Conservation (phyloP, 2,329 filamentous ascomycete species). For the Epichloe sp. region DNA sequence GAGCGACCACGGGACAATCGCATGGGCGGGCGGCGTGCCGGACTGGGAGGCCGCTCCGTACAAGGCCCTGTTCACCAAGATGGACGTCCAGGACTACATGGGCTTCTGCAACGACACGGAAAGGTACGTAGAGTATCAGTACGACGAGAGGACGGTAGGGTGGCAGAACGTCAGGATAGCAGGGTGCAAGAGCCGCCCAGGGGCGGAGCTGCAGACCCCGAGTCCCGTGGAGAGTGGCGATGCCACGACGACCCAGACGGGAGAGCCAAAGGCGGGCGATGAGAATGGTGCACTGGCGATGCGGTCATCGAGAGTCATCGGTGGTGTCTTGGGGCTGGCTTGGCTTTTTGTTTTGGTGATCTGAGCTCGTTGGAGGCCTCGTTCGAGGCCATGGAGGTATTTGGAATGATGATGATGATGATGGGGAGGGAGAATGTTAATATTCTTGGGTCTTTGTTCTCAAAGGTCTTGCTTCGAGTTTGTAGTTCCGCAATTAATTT, state of each 20-base stretch:
- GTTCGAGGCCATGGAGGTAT: not conserved
- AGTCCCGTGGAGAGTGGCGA: slow-evolving; percentile 5
- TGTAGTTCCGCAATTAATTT: too few relatives aligned
- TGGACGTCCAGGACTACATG: slow-evolving; percentile 18
- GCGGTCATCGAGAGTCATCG: not conserved
- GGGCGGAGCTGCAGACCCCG: slow-evolving; percentile 2
- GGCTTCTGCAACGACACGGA: slow-evolving; percentile 14
- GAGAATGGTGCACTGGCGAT: slow-evolving; percentile 3
- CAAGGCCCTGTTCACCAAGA: slow-evolving; percentile 12
- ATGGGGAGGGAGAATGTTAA: too few relatives aligned
- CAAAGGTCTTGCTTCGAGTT: too few relatives aligned
- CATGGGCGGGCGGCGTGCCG: slow-evolving; percentile 51
- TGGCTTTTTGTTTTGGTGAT: slow-evolving; percentile 6
- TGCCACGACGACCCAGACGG: slow-evolving; percentile 1
- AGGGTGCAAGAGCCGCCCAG: slow-evolving; percentile 14
- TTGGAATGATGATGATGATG: not conserved
- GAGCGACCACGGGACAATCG: slow-evolving; percentile 43
- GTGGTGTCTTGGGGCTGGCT: slow-evolving; percentile 6
- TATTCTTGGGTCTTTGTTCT: too few relatives aligned
- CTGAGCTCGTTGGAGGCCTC: not conserved
- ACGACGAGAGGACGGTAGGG: slow-evolving; percentile 13
- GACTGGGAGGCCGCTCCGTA: slow-evolving; percentile 18
- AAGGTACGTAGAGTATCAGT: slow-evolving; percentile 15
- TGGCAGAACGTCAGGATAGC: slow-evolving; percentile 18
- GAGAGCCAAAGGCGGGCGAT: not conserved